Base-by-base conservation (phyloP, 768 basidiomycete genomes). In the Termitomyces sp. region DNA sequence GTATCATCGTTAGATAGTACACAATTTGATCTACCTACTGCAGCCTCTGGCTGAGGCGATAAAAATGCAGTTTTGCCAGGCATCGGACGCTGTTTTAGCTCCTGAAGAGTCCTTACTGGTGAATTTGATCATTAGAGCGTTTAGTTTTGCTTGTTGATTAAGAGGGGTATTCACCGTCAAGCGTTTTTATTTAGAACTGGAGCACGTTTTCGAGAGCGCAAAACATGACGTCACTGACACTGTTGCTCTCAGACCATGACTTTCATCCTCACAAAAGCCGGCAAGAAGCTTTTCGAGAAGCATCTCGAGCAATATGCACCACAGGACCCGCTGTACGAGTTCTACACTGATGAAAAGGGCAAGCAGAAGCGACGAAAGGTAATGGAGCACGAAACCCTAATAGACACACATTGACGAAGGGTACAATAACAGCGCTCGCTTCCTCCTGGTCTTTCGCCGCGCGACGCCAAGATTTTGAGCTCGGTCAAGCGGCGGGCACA, bases 401-500 rank as follows among this genome's bases (percentile, higher is more conserved):
- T 54, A 31, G 34, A 43, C 43, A 58, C 58, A 34, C 48, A 36
- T 50, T 2, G 5, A 7, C 32, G 47, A 43, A 0, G 20, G 12
- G 5, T 15, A 47, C 5, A 32, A 12, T 60, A 91, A 12, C 61
- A 91, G 90, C 84, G 91, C 36, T 82, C 79, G 11, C 72, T 84
- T 0, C 95, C 94, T 0, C 84, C 86, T 7, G 94, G 94, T 0
- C 81, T 98, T 3, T 90, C 90, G 0, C 70, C 80, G n/a, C 83
- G 89, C 29, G 96, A 97, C 65, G 82, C 83, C 40, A 83, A 83
- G 54, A 87, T 94, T 50, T 80, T 97, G 43, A 81, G 81, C 64
- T 83, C 86, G 15, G 86, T 97, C 29, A 85, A 91, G 66, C 79
- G 81, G 34, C 81, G 93, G 2, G 94, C 93, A 0, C 91, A 91